phyloP scores from a whole-genome alignment of 2,329 filamentous ascomycete species.

The Fusarium dimerum region DNA sequence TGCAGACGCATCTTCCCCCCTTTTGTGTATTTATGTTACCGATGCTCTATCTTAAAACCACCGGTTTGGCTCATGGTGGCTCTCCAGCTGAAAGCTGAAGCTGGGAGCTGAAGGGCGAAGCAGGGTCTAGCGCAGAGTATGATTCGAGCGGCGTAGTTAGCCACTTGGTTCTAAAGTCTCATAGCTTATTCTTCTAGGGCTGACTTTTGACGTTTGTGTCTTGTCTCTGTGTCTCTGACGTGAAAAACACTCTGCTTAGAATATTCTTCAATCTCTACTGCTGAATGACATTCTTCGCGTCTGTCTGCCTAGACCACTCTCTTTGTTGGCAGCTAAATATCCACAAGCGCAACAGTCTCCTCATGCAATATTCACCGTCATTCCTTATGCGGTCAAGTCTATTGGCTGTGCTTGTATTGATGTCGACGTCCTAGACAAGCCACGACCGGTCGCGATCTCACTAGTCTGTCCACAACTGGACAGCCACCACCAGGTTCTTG shows the following conservation, averaged over 20 bases:
- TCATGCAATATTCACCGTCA: neutral
- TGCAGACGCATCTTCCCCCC: no score
- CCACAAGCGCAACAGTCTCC: neutral
- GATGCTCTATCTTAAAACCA: neutral
- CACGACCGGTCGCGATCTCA: neutral
- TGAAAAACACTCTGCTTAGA: no score
- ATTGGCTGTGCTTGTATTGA: neutral
- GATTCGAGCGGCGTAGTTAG: neutral
- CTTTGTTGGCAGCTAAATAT: no score
- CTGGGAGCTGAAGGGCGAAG: constrained; percentile 3
- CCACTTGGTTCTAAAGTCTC: neutral
- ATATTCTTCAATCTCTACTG: no score
- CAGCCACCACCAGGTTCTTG: neutral
- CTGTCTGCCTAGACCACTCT: no score
- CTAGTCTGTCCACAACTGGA: neutral
- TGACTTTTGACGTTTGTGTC: neutral
- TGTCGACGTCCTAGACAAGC: neutral
- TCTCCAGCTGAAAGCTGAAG: neutral
- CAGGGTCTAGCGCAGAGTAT: neutral
- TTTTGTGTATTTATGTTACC: neutral
- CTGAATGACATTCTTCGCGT: no score
- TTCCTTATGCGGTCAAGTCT: neutral
- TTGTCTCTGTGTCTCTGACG: no score
- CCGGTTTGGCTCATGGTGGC: neutral
- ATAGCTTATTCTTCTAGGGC: neutral